These are phyloP conservation scores for Linnemannia exigua DNA, from an alignment of 192 early-diverging fungal genomes.

Conservation along the genomic window DNA sequence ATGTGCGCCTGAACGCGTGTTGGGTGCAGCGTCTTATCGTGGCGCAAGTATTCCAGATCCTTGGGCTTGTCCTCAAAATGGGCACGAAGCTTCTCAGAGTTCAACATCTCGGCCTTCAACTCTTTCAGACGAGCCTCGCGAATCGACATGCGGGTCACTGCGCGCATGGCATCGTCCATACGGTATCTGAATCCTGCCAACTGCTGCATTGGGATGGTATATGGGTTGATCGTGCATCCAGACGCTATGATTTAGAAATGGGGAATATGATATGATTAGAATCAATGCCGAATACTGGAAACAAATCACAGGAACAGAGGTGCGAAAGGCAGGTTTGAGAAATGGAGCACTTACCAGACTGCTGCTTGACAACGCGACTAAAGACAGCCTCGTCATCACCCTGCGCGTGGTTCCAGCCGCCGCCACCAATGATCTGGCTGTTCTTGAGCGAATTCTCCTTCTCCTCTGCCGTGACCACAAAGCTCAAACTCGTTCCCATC, in stretches of 20 bases:
- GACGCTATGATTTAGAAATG: conserved; percentile 7
- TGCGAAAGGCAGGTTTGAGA: too few relatives aligned
- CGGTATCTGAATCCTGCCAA: conserved; percentile 96
- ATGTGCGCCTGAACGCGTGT: conserved; percentile 88
- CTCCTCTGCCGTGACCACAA: conserved; percentile 76
- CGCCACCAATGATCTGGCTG: conserved; percentile 35
- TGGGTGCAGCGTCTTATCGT: conserved; percentile 91
- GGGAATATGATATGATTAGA: not conserved
- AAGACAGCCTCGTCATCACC: conserved; percentile 78
- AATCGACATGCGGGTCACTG: conserved; percentile 81
- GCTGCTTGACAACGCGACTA: conserved; percentile 80
- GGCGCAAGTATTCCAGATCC: conserved; percentile 91
- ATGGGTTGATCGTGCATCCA: conserved; percentile 76
- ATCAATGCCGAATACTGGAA: conserved; percentile 2
- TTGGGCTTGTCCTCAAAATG: conserved; percentile 98
- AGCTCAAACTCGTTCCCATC: conserved; percentile 90
- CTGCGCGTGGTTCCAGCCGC: conserved; percentile 45
- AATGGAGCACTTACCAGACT: conserved; percentile 61
- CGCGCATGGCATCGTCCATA: conserved; percentile 84
- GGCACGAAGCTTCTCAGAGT: conserved; percentile 91
- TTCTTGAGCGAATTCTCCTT: conserved; percentile 44
- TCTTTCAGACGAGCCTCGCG: conserved; percentile 96
- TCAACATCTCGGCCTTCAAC: conserved; percentile 94
- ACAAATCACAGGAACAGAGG: not conserved
- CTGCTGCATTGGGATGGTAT: conserved; percentile 90